phyloP scores from a whole-genome alignment of 2,329 filamentous ascomycete genomes.

The Ophiocordyceps sinensis region DNA sequence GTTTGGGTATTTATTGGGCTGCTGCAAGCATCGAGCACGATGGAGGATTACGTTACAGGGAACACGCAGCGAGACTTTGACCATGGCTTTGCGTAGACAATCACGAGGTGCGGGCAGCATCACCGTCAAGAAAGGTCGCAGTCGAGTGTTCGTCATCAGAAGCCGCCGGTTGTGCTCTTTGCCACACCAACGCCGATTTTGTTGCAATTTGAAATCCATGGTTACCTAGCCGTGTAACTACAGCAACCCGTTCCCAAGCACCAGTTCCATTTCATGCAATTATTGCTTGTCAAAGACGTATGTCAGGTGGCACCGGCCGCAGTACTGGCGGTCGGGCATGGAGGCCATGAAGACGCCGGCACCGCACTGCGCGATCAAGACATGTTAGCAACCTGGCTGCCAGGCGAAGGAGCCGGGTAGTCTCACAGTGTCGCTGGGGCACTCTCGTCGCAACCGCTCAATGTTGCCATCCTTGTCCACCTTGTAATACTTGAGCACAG shows the following conservation, averaged over 20 bases:
- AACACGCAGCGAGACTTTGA: no score
- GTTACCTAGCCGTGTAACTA: conserved; percentile 14
- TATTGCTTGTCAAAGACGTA: conserved; percentile 60
- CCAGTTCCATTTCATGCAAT: conserved; percentile 15
- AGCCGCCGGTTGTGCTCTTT: conserved; percentile 21
- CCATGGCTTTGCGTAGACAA: no score
- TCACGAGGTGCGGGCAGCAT: no score
- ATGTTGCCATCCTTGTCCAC: conserved; percentile 99
- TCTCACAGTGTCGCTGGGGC: conserved; percentile 77
- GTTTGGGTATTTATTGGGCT: no score
- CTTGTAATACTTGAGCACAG: conserved; percentile 99
- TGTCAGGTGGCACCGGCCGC: conserved; percentile 58
- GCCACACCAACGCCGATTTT: conserved; percentile 28
- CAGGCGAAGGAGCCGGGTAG: neutral
- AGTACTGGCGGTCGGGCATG: conserved; percentile 99
- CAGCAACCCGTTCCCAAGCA: conserved; percentile 17
- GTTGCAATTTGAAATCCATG: conserved; percentile 15
- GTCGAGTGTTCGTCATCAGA: conserved; percentile 19
- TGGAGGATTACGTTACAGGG: no score
- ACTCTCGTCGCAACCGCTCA: conserved; percentile 96
- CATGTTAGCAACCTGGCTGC: neutral
- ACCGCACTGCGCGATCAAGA: conserved; percentile 54
- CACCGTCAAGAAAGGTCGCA: neutral
- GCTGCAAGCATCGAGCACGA: no score
- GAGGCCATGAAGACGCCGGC: conserved; percentile 99